Evolutionary conservation across 2,329 filamentous ascomycete species (phyloP), one percentile per base, ranked within the genome.

Genomic region (Aspergillus sp.): DNA sequence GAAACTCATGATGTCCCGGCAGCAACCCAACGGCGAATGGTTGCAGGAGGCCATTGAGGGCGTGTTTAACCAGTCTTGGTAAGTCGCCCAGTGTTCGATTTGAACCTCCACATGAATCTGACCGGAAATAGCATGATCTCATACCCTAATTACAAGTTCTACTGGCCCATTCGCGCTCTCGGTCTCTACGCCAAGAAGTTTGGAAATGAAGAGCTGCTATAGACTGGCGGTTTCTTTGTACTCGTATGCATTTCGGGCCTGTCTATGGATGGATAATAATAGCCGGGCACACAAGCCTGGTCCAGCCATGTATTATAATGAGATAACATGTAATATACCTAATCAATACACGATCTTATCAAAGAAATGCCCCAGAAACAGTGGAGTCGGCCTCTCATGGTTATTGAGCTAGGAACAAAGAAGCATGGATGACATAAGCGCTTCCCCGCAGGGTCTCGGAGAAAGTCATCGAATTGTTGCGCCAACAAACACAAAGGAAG

Each of bases 131-230:
- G 88, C 83, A 98, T 97, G 92, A 99, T 99, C 67, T 95, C 92
- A 0, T 99, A 99, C 74, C 94, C 94, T 48, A 99, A 99, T 82
- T 99, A 99, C 83, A 99, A 98, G 82, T 95, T 97, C 76, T 91
- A 90, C 61, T 99, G 97, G 78, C 89, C 94, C 1, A 91, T 98
- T 74, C 96, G 96, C 80, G 95, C 95, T 2, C 77, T 99, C 66
- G 95, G 95, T 5, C 90, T 97, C 87, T 99, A 92, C 82, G 87
- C 90, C 4, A 85, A 82, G 69, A 86, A 83, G 65, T 93, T 89
- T 67, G 90, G 90, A 0, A 83, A 91, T 63, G 85, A 89, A 60
- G 83, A 80, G 70, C 75, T 91, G 48, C 60, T 74, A 41, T 79
- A 61, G 64, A 46, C 17, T 13, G 38, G 30, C 17, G 22, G 25